phyloP scores from a whole-genome alignment of 352 stramenopile genomes.

The Globisporangium polare region DNA sequence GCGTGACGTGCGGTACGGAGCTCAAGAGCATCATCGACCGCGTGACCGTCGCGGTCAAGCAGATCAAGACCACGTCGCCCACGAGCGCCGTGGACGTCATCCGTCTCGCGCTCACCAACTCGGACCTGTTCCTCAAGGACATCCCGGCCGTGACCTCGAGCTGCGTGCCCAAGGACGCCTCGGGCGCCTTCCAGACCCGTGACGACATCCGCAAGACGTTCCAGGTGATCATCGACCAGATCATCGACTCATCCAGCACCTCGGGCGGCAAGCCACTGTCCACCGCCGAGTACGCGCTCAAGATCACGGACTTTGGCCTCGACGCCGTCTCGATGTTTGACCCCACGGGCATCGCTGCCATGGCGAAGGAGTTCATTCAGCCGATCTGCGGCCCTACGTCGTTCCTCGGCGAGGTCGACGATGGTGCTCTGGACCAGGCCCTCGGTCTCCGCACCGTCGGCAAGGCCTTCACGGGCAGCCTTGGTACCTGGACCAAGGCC shows the following conservation, averaged over 20 bases:
- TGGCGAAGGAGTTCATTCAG: slow-evolving; percentile 40
- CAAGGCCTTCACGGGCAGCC: slow-evolving; percentile 39
- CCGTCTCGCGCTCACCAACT: slow-evolving; percentile 33
- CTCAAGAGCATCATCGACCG: slow-evolving; percentile 49
- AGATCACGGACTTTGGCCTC: slow-evolving; percentile 29
- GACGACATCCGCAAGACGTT: slow-evolving; percentile 51
- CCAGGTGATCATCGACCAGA: slow-evolving; percentile 50
- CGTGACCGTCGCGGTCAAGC: slow-evolving; percentile 31
- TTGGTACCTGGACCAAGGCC: slow-evolving; percentile 33
- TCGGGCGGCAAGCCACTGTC: slow-evolving; percentile 13
- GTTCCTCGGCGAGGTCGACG: slow-evolving; percentile 41
- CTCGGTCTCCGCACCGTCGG: slow-evolving; percentile 36
- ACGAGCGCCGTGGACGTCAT: slow-evolving; percentile 34
- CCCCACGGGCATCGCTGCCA: slow-evolving; percentile 31
- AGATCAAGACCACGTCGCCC: slow-evolving; percentile 26
- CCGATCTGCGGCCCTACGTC: slow-evolving; percentile 35
- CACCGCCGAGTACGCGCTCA: slow-evolving; percentile 25
- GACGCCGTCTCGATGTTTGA: slow-evolving; percentile 29
- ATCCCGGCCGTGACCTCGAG: slow-evolving; percentile 40
- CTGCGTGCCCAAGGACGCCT: slow-evolving; percentile 35
- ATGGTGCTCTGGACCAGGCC: slow-evolving; percentile 32
- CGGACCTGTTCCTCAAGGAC: slow-evolving; percentile 35
- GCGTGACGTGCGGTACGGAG: slow-evolving; percentile 27
- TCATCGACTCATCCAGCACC: slow-evolving; percentile 31
- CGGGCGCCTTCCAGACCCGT: slow-evolving; percentile 33